Evolutionary conservation across 2,329 filamentous ascomycete species (phyloP), one percentile per base, ranked within the genome.

Genomic region (Colletotrichum scovillei): DNA sequence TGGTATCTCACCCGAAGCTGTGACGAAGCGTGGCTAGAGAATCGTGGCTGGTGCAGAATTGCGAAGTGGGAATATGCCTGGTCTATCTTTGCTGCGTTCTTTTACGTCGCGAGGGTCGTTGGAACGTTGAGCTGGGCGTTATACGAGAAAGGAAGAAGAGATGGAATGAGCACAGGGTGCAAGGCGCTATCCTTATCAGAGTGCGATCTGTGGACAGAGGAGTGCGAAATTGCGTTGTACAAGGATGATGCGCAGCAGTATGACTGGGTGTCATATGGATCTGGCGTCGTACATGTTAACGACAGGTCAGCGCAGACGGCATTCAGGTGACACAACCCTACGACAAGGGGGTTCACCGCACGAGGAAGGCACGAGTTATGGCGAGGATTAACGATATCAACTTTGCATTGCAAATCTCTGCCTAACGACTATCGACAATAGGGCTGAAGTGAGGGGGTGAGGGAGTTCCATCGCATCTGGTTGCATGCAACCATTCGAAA

Each of bases 1-100:
- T 80, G 77, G 78, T 80, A 81, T 62, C 74, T 81, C 9, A 68
- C 59, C 4, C 76, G 73, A 3, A 66, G 70, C 8, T 81, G 80
- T 60, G 60, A 56, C 42, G 26, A 59, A 5, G n/a, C 28, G 5
- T 70, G 55, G 59, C 12, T 3, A 8, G 24, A 24, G n/a, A 52
- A 60, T 6, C 60, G 26, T 1, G 22, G 22, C 2, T 52, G 60
- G 28, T 70, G 55, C 1, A 7, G 19, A 35, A 12, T 70, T 38
- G 46, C 55, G 2, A 46, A 65, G 14, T 26, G 55, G 55, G 56
- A 38, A 26, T 65, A 60, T 22, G 26, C 11, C 1, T 56, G 70
- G 66, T 16, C 66, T 26, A 49, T 60, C 9, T 9, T 56, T 2
- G 59, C 70, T 8, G 59, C 55, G 49, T n/a, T 19, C 35, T 58